These are phyloP conservation scores for Aspergillus sergii DNA, from an alignment of 2,329 filamentous ascomycete genomes.

Conservation along the genomic window DNA sequence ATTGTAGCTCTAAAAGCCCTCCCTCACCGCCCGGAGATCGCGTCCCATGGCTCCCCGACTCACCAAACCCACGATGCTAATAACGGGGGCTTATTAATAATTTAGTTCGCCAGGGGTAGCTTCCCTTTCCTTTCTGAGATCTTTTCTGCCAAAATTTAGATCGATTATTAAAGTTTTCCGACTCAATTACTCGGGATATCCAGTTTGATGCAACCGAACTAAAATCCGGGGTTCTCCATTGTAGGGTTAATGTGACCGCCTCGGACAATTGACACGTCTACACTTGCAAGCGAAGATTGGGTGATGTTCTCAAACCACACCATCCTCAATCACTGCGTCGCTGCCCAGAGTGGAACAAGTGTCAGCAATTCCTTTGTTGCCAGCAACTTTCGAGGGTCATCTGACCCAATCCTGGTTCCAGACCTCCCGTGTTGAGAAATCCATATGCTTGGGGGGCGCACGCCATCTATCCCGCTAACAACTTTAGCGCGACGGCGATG, in stretches of 20 bases:
- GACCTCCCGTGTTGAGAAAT: background rate
- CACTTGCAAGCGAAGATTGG: background rate
- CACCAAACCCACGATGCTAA: background rate
- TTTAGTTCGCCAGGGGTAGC: background rate
- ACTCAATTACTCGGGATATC: background rate
- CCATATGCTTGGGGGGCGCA: background rate
- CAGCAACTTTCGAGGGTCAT: background rate
- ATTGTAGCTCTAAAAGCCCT: background rate
- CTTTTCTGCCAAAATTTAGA: background rate
- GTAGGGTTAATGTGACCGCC: background rate
- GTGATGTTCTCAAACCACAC: slow-evolving; percentile 3
- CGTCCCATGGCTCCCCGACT: background rate
- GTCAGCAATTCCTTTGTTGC: background rate
- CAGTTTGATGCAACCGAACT: background rate
- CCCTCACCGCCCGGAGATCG: background rate
- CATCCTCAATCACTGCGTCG: background rate
- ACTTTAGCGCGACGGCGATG: background rate
- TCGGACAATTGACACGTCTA: slow-evolving; percentile 4
- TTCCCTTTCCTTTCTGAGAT: background rate
- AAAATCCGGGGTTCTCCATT: slow-evolving; percentile 4
- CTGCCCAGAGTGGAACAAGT: background rate
- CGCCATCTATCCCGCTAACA: background rate
- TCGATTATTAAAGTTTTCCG: background rate
- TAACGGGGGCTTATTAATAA: background rate
- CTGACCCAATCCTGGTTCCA: background rate